Conservation (phyloP, 257 asterid species). For the Galeopsis tetrahit region DNA sequence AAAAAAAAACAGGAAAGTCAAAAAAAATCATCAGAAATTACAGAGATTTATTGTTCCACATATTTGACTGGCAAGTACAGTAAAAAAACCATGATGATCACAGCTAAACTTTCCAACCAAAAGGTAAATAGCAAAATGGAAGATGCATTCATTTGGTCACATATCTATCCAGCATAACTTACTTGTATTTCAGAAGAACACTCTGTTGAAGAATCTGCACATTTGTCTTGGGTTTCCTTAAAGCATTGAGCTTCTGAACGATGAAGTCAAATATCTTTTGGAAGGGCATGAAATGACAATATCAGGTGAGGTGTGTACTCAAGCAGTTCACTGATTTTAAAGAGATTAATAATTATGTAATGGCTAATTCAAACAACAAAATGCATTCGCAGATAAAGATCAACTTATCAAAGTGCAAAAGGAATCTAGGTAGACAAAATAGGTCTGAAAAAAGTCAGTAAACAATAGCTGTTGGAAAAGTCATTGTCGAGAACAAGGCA, state of each 20-base stretch:
- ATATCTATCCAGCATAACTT: constrained; percentile 39
- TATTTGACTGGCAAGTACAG: no score
- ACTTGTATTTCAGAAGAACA: constrained; percentile 97
- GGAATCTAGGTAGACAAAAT: constrained; percentile 1
- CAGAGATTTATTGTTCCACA: constrained; percentile 6
- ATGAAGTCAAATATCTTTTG: constrained; percentile 85
- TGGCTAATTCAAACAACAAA: constrained; percentile 28
- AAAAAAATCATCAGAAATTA: constrained; percentile 2
- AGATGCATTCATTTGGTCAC: not conserved
- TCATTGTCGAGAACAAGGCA: constrained; percentile 12
- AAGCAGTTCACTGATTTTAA: constrained; percentile 14
- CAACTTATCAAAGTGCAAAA: constrained; percentile 25
- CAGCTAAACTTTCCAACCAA: no score
- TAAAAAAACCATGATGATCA: no score
- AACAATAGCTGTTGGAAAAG: constrained; percentile 19
- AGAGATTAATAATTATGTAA: constrained; percentile 27
- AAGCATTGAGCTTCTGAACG: constrained; percentile 88
- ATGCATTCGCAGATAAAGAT: constrained; percentile 21
- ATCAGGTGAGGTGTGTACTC: constrained; percentile 26
- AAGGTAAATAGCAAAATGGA: not conserved
- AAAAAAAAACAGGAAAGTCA: constrained; percentile 7
- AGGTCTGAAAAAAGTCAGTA: constrained; percentile 10
- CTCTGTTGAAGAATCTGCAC: constrained; percentile 99
- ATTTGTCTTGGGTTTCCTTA: constrained; percentile 98
- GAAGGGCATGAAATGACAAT: constrained; percentile 35